Conservation (phyloP, 1,284 basidiomycete genomes). For the Ustilago curta region DNA sequence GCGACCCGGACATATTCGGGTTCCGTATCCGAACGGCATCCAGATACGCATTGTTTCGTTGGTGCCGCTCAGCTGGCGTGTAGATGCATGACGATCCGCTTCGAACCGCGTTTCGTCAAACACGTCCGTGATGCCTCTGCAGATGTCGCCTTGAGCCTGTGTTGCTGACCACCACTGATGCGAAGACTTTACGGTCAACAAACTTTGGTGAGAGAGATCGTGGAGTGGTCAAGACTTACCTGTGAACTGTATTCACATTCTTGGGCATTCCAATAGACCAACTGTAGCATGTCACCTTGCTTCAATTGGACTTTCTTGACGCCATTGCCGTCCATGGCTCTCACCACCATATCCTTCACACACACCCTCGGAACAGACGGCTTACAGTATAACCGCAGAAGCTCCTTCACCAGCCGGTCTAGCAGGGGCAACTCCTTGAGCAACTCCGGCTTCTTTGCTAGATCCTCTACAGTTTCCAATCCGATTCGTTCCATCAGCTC, state of each 20-base stretch:
- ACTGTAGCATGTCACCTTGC: conserved; percentile 20
- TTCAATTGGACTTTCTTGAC: conserved; percentile 14
- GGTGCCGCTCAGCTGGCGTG: not conserved
- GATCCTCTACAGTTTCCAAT: not conserved
- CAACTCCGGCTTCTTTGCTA: conserved; percentile 9
- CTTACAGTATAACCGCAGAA: conserved; percentile 16
- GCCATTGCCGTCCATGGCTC: not conserved
- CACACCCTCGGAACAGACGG: conserved; percentile 22
- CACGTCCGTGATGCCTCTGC: conserved; percentile 9
- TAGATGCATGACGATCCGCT: not conserved
- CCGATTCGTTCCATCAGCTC: not conserved
- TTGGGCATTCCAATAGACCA: conserved; percentile 26
- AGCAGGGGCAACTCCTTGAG: conserved; percentile 17
- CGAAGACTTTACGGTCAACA: not conserved
- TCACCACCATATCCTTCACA: conserved; percentile 14
- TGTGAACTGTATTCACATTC: conserved; percentile 1
- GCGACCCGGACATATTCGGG: conserved; percentile 24
- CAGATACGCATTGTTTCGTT: conserved; percentile 20
- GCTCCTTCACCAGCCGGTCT: conserved; percentile 21
- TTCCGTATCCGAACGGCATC: conserved; percentile 24
- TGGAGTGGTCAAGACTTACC: not conserved
- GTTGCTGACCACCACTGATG: conserved; percentile 19
- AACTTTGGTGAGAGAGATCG: not conserved
- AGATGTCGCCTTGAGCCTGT: not conserved
- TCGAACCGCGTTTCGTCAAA: conserved; percentile 27